These are phyloP conservation scores for Ruellia speciosa DNA, from an alignment of 305 asterid genomes.

Conservation along the genomic window DNA sequence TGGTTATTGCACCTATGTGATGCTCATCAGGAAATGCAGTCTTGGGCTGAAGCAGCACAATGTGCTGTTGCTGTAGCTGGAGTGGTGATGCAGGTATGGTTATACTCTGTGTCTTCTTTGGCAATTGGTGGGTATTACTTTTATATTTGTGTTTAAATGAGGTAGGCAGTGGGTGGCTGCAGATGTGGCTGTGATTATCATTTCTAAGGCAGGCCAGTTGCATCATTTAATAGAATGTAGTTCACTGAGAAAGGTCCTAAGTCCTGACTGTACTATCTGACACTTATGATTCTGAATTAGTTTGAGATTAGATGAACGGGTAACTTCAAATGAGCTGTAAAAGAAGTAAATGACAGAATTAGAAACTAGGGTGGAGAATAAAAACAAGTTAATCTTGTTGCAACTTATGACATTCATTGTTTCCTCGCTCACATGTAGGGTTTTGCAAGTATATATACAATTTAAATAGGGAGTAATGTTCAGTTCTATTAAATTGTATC, in stretches of 20 bases:
- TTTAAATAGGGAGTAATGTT: too few relatives aligned
- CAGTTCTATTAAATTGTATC: too few relatives aligned
- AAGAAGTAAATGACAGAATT: not conserved
- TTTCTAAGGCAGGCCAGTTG: not conserved
- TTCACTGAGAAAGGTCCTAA: not conserved
- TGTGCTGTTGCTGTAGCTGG: conserved; percentile 99
- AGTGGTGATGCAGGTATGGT: conserved; percentile 86
- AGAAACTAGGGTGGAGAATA: conserved; percentile 3
- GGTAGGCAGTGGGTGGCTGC: not conserved
- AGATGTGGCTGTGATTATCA: not conserved
- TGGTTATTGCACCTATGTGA: conserved; percentile 95
- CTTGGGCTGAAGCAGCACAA: conserved; percentile 99
- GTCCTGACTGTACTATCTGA: not conserved
- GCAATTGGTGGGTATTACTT: conserved; percentile 2
- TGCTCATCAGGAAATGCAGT: conserved; percentile 99
- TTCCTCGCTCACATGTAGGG: not conserved
- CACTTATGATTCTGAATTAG: not conserved
- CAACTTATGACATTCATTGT: conserved; percentile 2
- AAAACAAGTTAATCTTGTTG: not conserved
- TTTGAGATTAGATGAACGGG: conserved; percentile 6
- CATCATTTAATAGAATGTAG: not conserved
- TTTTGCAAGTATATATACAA: too few relatives aligned
- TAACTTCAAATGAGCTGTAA: conserved; percentile 12
- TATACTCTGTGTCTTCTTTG: conserved; percentile 14
- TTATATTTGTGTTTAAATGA: conserved; percentile 12